phyloP scores from a whole-genome alignment of 192 early-diverging fungal genomes.

The Coemansia sp. region DNA sequence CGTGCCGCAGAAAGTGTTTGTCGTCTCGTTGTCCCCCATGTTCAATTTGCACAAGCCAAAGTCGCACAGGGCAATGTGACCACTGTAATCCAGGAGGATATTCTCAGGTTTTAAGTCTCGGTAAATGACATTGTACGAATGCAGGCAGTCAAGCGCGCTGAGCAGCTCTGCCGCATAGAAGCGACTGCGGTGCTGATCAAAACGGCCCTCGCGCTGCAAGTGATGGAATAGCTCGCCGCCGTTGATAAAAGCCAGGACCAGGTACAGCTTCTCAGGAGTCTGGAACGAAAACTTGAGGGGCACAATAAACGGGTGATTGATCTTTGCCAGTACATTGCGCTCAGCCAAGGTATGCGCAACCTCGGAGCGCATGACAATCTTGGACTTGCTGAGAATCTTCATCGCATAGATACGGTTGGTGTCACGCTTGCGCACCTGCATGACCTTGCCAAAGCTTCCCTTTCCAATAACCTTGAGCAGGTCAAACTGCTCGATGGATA shows the following conservation, averaged over 20 bases:
- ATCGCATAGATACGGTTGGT: slow-evolving; percentile 95
- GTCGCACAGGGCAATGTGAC: slow-evolving; percentile 93
- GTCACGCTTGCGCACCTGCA: slow-evolving; percentile 91
- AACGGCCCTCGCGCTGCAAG: slow-evolving; percentile 83
- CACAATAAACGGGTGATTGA: slow-evolving; percentile 92
- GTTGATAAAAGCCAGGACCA: slow-evolving; percentile 93
- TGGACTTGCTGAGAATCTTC: slow-evolving; percentile 92
- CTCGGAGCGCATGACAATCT: slow-evolving; percentile 90
- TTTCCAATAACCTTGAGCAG: slow-evolving; percentile 94
- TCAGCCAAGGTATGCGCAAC: slow-evolving; percentile 94
- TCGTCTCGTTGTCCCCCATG: slow-evolving; percentile 90
- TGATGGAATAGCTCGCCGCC: slow-evolving; percentile 98
- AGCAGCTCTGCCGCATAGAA: slow-evolving; percentile 95
- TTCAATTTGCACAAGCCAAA: slow-evolving; percentile 93
- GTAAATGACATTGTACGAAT: slow-evolving; percentile 87
- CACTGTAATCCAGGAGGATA: slow-evolving; percentile 88
- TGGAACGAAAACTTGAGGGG: slow-evolving; percentile 94
- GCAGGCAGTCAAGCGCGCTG: slow-evolving; percentile 88
- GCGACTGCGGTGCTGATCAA: slow-evolving; percentile 82
- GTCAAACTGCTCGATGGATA: slow-evolving; percentile 90
- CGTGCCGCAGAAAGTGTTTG: slow-evolving; percentile 95
- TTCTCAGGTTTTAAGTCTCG: slow-evolving; percentile 96
- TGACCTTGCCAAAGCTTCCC: slow-evolving; percentile 96
- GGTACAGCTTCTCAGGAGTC: slow-evolving; percentile 90
- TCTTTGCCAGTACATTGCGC: slow-evolving; percentile 83